Percentiles rank a stretch among this genome's conserved stretches.
Evolutionary conservation across 2,329 filamentous ascomycete species (phyloP).

Genomic region (Fusarium robinianum): DNA sequence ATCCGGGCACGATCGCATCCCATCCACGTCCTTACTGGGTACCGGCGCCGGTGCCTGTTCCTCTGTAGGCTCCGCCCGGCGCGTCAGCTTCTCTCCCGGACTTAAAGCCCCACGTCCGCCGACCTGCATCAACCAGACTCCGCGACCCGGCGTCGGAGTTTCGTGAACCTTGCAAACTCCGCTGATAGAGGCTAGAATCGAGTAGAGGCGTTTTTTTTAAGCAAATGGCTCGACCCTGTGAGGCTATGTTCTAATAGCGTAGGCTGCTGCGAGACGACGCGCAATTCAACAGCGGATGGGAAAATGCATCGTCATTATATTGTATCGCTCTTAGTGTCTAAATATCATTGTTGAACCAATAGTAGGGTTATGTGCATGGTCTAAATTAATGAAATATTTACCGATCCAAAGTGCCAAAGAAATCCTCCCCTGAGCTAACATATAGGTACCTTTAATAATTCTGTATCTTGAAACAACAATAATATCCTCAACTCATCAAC

Average conservation of each 20-base stretch:
- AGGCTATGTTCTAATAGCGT: no score
- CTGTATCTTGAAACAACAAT: background rate
- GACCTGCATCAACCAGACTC: background rate
- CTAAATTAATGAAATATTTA: conserved; percentile 7
- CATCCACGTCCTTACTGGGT: no score
- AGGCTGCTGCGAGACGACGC: no score
- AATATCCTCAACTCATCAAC: conserved; percentile 1
- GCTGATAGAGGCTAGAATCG: background rate
- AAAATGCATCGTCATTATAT: no score
- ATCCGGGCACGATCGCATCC: no score
- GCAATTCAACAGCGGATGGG: no score
- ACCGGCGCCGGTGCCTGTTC: no score
- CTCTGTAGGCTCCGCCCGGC: no score
- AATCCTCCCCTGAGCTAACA: background rate
- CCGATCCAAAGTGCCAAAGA: background rate
- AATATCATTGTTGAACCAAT: no score
- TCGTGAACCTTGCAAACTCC: background rate
- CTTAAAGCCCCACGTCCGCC: conserved; percentile 1
- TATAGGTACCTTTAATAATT: background rate
- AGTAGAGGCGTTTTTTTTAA: background rate
- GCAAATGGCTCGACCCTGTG: background rate
- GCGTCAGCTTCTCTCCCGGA: no score
- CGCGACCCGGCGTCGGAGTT: background rate
- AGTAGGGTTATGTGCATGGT: no score
- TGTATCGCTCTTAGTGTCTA: no score